phyloP scores from a whole-genome alignment of 768 basidiomycete species.

The Phaeolepiota aurea region DNA sequence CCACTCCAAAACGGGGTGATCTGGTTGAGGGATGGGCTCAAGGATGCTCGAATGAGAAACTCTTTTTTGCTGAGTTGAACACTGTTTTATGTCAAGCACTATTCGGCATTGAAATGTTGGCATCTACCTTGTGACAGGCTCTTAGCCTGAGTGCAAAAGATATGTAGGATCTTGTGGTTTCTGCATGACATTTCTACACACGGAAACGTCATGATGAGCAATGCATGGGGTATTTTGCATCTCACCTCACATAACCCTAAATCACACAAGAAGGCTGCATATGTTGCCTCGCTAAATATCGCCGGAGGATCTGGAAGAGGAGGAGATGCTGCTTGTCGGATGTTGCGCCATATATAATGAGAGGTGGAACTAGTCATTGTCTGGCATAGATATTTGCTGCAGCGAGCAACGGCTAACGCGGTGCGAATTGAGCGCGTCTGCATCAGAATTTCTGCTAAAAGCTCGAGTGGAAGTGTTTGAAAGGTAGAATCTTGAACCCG shows the following conservation, averaged over 20 bases:
- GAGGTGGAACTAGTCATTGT: constrained; percentile 38
- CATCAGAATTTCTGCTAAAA: constrained; percentile 55
- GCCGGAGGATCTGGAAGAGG: constrained; percentile 26
- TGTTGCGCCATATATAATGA: constrained; percentile 51
- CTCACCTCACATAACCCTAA: constrained; percentile 47
- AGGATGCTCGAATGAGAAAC: too few species aligned
- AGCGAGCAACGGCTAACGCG: constrained; percentile 51
- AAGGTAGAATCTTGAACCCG: neutral
- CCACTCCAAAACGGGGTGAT: neutral
- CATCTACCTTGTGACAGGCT: constrained; percentile 30
- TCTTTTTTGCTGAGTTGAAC: neutral
- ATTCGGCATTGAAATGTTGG: neutral
- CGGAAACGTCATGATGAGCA: neutral
- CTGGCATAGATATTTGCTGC: constrained; percentile 43
- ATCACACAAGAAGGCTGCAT: constrained; percentile 60
- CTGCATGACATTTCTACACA: constrained; percentile 27
- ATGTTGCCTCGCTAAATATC: constrained; percentile 44
- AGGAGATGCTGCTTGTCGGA: constrained; percentile 20
- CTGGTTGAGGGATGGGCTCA: too few species aligned
- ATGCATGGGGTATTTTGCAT: neutral
- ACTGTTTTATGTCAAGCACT: neutral
- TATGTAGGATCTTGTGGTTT: constrained; percentile 25
- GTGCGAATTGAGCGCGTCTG: constrained; percentile 43
- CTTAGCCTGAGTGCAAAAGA: constrained; percentile 42
- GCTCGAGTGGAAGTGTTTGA: constrained; percentile 44